A percentile compares a stretch with the other conserved stretches of the same genome.
Evolutionary conservation across 371 early-diverging fungal species (phyloP).

Genomic region (Apophysomyces trapeziformis): DNA sequence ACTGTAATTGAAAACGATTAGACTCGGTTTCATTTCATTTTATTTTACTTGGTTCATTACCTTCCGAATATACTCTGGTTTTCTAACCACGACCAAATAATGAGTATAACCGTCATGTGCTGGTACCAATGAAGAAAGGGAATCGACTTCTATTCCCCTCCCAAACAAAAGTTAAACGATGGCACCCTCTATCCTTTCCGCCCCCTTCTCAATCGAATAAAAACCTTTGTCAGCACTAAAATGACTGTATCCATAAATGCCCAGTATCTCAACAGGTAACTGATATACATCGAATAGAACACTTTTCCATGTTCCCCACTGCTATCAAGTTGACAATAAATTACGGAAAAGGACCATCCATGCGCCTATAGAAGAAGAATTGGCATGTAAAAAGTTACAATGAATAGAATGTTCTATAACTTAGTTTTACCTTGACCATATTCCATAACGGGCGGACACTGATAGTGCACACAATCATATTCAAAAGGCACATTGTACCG

Average conservation of each 20-base stretch:
- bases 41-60: constrained; percentile 10
- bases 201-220: not conserved
- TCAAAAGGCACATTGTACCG: constrained; percentile 13
- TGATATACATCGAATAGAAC: constrained; percentile 27
- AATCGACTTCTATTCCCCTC: constrained; percentile 20
- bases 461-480: constrained; percentile 11
- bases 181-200: too few relatives aligned
- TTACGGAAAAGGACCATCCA: constrained; percentile 1
- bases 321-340: constrained; percentile 5
- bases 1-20: constrained; percentile 4
- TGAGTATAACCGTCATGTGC: constrained; percentile 25
- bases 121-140: constrained; percentile 35
- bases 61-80: constrained; percentile 33
- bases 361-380: not conserved
- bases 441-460: constrained; percentile 14
- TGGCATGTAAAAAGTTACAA: too few relatives aligned
- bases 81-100: constrained; percentile 32
- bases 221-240: constrained; percentile 28
- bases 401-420: not conserved
- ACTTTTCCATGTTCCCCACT: constrained; percentile 12
- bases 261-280: constrained; percentile 24
- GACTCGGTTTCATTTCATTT: not conserved
- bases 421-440: constrained; percentile 19
- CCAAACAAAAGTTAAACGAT: not conserved
- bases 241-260: constrained; percentile 28